Evolutionary conservation across 192 early-diverging fungal genomes (phyloP).

Genomic region (Globomyces pollinis-pini): DNA sequence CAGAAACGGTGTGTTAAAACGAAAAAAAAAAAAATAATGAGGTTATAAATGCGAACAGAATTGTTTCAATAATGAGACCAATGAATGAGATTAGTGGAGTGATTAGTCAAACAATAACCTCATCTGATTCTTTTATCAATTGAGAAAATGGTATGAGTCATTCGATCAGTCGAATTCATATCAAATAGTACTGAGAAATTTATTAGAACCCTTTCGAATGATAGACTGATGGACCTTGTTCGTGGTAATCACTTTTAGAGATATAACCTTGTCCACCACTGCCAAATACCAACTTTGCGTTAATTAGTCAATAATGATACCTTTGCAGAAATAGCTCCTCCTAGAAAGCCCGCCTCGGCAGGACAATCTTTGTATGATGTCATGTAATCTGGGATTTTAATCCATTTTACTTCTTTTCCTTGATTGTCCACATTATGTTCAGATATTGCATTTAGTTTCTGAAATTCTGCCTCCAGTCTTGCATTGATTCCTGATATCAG

Average conservation of each 20-base stretch:
- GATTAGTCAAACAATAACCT: no score
- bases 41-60: no score
- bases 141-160: no score
- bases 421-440: slow-evolving; percentile 85
- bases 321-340: slow-evolving; percentile 82
- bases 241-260: slow-evolving; percentile 85
- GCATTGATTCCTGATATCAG: slow-evolving; percentile 48
- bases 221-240: slow-evolving; percentile 70
- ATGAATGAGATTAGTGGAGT: no score
- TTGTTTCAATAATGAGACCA: no score
- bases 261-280: slow-evolving; percentile 58
- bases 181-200: no score
- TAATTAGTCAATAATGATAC: slow-evolving; percentile 36
- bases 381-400: slow-evolving; percentile 82
- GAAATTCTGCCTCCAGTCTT: slow-evolving; percentile 62
- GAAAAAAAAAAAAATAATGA: no score
- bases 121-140: no score
- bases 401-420: slow-evolving; percentile 70
- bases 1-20: no score
- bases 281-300: slow-evolving; percentile 43
- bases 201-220: slow-evolving; percentile 34
- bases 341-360: slow-evolving; percentile 68
- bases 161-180: no score
- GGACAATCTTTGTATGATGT: slow-evolving; percentile 59
- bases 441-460: slow-evolving; percentile 57